Percentiles rank a stretch among this genome's conserved stretches.
These are phyloP conservation scores for Bjerkandera adusta DNA, from an alignment of 1,284 basidiomycete species.

Conservation along the genomic window DNA sequence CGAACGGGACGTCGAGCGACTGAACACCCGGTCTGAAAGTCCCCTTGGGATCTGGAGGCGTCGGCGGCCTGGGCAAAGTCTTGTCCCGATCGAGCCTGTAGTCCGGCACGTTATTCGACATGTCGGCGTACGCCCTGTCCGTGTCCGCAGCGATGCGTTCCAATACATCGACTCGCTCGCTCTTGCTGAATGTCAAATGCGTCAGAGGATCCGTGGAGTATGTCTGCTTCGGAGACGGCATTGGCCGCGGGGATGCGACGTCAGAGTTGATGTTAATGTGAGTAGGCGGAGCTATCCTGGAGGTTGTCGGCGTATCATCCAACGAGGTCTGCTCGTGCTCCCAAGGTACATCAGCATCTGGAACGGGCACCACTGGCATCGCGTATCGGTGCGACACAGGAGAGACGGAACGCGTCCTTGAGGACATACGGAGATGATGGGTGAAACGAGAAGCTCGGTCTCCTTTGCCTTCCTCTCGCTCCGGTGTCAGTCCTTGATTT, in stretches of 20 bases:
- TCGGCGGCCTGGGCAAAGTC: slow-evolving; percentile 57
- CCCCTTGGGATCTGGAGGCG: slow-evolving; percentile 43
- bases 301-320: no score
- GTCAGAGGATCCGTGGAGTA: slow-evolving; percentile 39
- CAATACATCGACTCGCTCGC: slow-evolving; percentile 57
- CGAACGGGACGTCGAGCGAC: slow-evolving; percentile 1
- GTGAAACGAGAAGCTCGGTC: slow-evolving; percentile 56
- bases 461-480: slow-evolving; percentile 58
- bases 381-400: slow-evolving; percentile 42
- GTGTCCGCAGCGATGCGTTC: slow-evolving; percentile 68
- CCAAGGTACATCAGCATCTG: not conserved
- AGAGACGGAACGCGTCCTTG: slow-evolving; percentile 58
- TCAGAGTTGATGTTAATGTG: slow-evolving; percentile 29
- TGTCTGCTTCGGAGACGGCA: slow-evolving; percentile 56
- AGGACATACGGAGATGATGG: slow-evolving; percentile 54
- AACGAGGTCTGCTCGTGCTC: slow-evolving; percentile 8
- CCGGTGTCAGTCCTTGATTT: slow-evolving; percentile 18
- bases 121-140: slow-evolving; percentile 23
- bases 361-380: not conserved
- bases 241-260: slow-evolving; percentile 58
- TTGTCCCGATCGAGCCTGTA: slow-evolving; percentile 39
- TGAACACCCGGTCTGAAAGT: slow-evolving; percentile 11
- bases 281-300: not conserved
- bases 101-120: slow-evolving; percentile 16
- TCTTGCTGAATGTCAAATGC: slow-evolving; percentile 42